A percentile compares a stretch with the other conserved stretches of the same genome.
These are phyloP conservation scores for Aquilaria yunnanensis DNA, from an alignment of 345 rosid genomes.

Conservation along the genomic window DNA sequence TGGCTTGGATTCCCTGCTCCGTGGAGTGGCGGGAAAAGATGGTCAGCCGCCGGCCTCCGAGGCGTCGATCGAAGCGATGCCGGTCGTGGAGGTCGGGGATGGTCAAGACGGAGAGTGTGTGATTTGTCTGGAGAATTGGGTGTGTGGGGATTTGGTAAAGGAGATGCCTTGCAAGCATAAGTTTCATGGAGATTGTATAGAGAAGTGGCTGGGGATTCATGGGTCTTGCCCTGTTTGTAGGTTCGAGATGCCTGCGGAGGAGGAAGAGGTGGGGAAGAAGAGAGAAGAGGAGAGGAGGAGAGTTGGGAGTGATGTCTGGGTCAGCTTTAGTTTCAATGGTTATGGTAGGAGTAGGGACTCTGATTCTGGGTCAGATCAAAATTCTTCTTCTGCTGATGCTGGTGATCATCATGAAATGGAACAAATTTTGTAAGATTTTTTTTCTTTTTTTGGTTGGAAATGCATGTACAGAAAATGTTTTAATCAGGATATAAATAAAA, in stretches of 20 bases:
- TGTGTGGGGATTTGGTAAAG: constrained; percentile 33
- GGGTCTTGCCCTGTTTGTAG: constrained; percentile 90
- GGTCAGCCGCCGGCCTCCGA: constrained; percentile 79
- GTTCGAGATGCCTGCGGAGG: constrained; percentile 71
- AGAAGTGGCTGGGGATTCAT: constrained; percentile 69
- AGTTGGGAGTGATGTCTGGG: constrained; percentile 45
- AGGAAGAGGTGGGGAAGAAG: constrained; percentile 25
- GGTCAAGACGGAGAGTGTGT: constrained; percentile 41
- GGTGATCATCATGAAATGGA: constrained; percentile 16
- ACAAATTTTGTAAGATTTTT: neutral
- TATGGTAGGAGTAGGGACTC: constrained; percentile 27
- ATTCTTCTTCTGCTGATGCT: constrained; percentile 13
- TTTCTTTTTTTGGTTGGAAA: neutral
- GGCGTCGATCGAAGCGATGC: constrained; percentile 64
- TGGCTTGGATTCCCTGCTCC: constrained; percentile 36
- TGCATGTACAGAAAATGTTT: constrained; percentile 1
- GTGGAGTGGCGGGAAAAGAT: constrained; percentile 23
- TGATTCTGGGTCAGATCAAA: constrained; percentile 8
- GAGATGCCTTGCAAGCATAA: constrained; percentile 83
- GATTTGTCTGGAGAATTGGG: constrained; percentile 63
- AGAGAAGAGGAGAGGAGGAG: constrained; percentile 30
- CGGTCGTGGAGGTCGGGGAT: constrained; percentile 30
- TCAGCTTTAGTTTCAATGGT: constrained; percentile 38
- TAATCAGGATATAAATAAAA: neutral
- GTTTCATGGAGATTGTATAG: constrained; percentile 70